These are phyloP conservation scores for Umbellularia californica DNA, from an alignment of 164 flowering plant species.

Conservation along the genomic window DNA sequence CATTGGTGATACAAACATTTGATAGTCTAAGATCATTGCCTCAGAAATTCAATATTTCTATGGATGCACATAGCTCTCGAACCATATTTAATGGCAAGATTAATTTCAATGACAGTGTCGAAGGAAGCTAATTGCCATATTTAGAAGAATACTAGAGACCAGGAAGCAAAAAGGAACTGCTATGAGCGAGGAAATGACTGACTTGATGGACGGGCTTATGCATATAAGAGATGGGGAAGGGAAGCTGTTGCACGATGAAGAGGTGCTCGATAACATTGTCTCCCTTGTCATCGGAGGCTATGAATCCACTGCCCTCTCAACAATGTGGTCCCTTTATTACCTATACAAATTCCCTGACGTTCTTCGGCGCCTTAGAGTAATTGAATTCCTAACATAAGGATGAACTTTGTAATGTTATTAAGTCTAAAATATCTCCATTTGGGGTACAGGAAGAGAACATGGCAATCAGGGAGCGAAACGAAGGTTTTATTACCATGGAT, in stretches of 20 bases:
- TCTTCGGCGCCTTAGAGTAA: constrained; percentile 41
- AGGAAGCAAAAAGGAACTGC: constrained; percentile 18
- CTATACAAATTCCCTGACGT: constrained; percentile 53
- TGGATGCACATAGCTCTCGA: neutral
- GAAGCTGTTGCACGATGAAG: constrained; percentile 33
- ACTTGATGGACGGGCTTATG: constrained; percentile 55
- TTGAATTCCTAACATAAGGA: neutral
- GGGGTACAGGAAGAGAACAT: constrained; percentile 42
- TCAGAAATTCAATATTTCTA: constrained; percentile 7
- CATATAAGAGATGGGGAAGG: constrained; percentile 41
- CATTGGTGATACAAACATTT: constrained; percentile 23
- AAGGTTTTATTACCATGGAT: constrained; percentile 35
- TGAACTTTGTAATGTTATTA: no score
- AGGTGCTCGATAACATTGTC: constrained; percentile 50
- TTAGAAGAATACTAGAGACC: constrained; percentile 36
- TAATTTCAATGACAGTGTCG: constrained; percentile 34
- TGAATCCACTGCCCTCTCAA: constrained; percentile 38
- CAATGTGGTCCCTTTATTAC: constrained; percentile 50
- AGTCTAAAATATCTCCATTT: neutral
- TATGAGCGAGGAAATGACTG: constrained; percentile 10
- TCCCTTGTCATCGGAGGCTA: constrained; percentile 38
- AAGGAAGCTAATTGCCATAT: constrained; percentile 29
- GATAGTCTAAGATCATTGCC: constrained; percentile 45
- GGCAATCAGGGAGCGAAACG: constrained; percentile 22
- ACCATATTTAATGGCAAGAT: neutral